phyloP scores from a whole-genome alignment of 106 monocot genomes.

The Posidonia australis region DNA sequence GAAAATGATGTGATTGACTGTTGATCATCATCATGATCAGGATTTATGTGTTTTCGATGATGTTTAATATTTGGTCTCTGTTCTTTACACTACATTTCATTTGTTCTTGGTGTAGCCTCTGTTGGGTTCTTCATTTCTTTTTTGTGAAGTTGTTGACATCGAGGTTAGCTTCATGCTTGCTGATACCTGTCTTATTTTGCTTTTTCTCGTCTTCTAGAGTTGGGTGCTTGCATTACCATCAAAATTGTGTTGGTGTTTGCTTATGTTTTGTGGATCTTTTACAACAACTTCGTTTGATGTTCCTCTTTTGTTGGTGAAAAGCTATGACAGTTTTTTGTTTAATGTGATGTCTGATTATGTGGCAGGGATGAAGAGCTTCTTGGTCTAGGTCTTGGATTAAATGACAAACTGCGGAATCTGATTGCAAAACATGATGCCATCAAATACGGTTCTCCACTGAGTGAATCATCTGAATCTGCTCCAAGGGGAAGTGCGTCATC shows the following conservation, averaged over 20 bases:
- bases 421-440: conserved; percentile 33
- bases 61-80: too few relatives aligned
- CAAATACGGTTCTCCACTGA: conserved; percentile 13
- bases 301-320: not conserved
- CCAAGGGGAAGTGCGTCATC: conserved; percentile 3
- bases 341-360: not conserved
- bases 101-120: too few relatives aligned
- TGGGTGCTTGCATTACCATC: not conserved
- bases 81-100: too few relatives aligned
- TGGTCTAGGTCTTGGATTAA: conserved; percentile 53
- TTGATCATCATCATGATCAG: not conserved
- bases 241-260: too few relatives aligned
- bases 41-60: too few relatives aligned
- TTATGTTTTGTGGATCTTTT: not conserved
- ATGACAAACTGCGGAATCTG: conserved; percentile 59
- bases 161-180: too few relatives aligned
- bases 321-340: not conserved
- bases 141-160: not conserved
- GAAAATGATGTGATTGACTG: not conserved
- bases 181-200: not conserved
- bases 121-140: too few relatives aligned
- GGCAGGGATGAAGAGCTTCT: conserved; percentile 75
- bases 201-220: not conserved
- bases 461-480: conserved; percentile 18
- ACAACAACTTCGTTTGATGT: not conserved